phyloP scores from a whole-genome alignment of 208 protist genomes.

The Wallacemonas rigidus region DNA sequence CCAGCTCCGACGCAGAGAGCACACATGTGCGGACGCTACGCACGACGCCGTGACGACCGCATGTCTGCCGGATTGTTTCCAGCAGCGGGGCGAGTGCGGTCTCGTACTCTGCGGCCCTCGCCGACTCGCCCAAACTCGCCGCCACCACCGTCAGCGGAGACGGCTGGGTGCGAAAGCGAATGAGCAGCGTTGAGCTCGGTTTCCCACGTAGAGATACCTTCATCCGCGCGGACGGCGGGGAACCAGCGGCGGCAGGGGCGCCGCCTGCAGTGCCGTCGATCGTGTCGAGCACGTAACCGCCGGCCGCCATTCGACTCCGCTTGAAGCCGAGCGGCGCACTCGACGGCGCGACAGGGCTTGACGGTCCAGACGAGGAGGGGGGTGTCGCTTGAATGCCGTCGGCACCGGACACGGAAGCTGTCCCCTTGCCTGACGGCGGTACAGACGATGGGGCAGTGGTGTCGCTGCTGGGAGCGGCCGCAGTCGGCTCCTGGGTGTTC shows the following conservation, averaged over 20 bases:
- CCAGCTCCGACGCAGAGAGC: conserved; percentile 24
- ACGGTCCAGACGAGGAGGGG: background rate
- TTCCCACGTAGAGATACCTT: conserved; percentile 39
- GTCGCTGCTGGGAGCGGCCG: background rate
- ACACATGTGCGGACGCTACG: conserved; percentile 44
- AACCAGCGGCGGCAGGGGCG: too few relatives aligned
- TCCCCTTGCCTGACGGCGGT: background rate
- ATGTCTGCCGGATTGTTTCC: conserved; percentile 40
- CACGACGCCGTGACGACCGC: conserved; percentile 62
- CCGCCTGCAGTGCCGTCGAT: background rate
- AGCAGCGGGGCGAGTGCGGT: conserved; percentile 29
- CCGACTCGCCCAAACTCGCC: background rate
- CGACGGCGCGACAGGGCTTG: background rate
- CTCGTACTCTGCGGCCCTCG: background rate
- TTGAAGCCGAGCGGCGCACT: conserved; percentile 67
- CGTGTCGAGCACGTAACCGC: conserved; percentile 67
- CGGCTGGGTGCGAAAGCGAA: conserved; percentile 44
- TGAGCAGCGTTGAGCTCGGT: conserved; percentile 79
- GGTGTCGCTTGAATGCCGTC: background rate
- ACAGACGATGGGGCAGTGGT: background rate
- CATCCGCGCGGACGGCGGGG: background rate
- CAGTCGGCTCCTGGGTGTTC: conserved; percentile 1
- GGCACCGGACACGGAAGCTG: background rate
- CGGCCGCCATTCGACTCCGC: conserved; percentile 56
- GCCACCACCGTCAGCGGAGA: conserved; percentile 24